Base-by-base conservation (phyloP, 2,329 filamentous ascomycete genomes). In the Bipolaris oryzae region DNA sequence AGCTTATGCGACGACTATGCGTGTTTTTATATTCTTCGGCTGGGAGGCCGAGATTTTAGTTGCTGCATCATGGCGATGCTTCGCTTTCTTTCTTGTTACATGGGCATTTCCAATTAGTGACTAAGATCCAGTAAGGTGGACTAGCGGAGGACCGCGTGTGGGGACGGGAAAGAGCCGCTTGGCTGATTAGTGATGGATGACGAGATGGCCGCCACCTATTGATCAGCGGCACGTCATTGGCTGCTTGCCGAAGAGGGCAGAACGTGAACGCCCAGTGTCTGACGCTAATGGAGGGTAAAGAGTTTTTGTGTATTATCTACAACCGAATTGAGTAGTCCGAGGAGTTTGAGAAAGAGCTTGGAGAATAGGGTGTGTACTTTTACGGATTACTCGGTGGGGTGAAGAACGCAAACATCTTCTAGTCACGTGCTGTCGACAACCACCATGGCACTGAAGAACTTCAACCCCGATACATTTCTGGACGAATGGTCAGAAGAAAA, bases 381-480 rank as follows among this genome's bases (percentile, higher is more conserved):
- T 28, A 15, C 35, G n/a, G 5, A 35, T 46, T 7, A 35, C 33
- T 20, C 33, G 28, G 48, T 16, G 33, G 20, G 34, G 16, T 41
- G 28, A 38, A 44, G 42, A 21, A n/a, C 33, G 21, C 35, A 52
- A 20, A 25, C 6, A 28, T 25, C n/a, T 7, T 20, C 20, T 42
- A 10, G 21, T 42, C 39, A 42, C 39, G 39, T 42, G 39, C 39
- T 7, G 21, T 7, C 38, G 20, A 15, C 20, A 3, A 39, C 35
- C 13, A 55, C 13, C 35, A 74, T 73, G 70, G 64, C 70, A 1
- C 37, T 70, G 37, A 62, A 55, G 37, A 62, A 59, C 33, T 84
- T 84, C 70, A 67, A 80, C 25, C 79, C 82, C 0, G 77, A 81
- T 42, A 60, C 60, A 2, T 80, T 83, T 59, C 75, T 83, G 43